Base-by-base conservation (phyloP, 1,284 basidiomycete genomes). In the Golubevia pallescens region DNA sequence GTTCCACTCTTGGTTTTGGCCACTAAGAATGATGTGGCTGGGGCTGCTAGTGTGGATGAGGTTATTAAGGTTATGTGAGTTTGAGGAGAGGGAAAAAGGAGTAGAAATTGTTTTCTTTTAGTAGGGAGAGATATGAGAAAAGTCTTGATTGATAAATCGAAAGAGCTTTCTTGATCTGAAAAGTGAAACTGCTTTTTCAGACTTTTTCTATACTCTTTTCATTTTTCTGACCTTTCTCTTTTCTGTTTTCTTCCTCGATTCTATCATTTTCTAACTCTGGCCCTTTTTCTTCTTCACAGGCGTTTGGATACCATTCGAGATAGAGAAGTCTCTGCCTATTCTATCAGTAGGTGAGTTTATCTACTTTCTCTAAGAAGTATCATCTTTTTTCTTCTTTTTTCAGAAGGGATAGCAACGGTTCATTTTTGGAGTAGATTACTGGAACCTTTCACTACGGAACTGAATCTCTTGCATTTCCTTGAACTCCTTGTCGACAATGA, bases 11-110 rank as follows among this genome's bases (percentile, higher is more conserved):
- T 83, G 28, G 78, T 83, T 24, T 58, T 83, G 28, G 80, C 80
- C 2, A 81, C 80, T 16, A 83, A 83, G 70, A 80, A 78, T 68
- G 80, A 83, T 32, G 66, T 83, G 63, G 71, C 75, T 51, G 69
- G 69, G 7, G 74, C 75, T 3, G 80, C 76, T 0, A 63, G 70
- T n/a, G 75, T 74, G n/a, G 77, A 80, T 53, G 75, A 81, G 48
- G 80, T 83, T 32, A 80, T 83, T 53, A 42, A 66, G 1, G 66
- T 74, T 34, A 74, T 83, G 79, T 77, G 58, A 61, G 70, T 74
- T 42, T 48, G 42, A 48, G 16, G 42, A 48, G 42, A 48, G 16
- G 8, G 8, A 13, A 10, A 16, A 48, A 16, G 42, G 16, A 48
- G 10, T 48, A 48, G 16, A 16, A 48, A 48, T 13, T 13, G 8